Evolutionary conservation across 352 stramenopile species (phyloP).

Genomic region (Stephanocyclus meneghinianus): DNA sequence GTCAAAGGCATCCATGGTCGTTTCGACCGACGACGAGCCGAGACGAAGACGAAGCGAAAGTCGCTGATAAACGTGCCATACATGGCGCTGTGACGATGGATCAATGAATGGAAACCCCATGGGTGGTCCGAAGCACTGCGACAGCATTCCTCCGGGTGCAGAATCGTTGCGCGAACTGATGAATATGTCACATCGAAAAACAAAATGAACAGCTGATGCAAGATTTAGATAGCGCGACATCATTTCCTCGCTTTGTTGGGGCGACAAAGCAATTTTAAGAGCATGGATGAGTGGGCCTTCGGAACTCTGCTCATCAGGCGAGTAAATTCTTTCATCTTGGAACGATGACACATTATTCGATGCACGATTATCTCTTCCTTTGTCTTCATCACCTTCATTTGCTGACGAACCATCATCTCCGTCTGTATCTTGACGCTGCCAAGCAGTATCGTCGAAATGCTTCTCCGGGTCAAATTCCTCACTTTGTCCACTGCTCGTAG

Average conservation of each 20-base stretch:
- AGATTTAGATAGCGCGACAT: constrained; percentile 48
- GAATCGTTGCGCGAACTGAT: constrained; percentile 10
- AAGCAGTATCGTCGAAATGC: constrained; percentile 32
- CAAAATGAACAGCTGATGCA: constrained; percentile 67
- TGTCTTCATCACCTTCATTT: constrained; percentile 8
- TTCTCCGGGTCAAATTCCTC: constrained; percentile 26
- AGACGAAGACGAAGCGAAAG: constrained; percentile 66
- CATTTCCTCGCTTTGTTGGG: constrained; percentile 43
- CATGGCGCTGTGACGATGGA: constrained; percentile 30
- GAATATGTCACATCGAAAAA: constrained; percentile 60
- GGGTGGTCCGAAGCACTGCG: constrained; percentile 62
- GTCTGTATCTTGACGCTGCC: constrained; percentile 22
- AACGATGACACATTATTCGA: constrained; percentile 6
- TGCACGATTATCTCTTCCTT: constrained; percentile 19
- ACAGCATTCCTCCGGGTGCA: constrained; percentile 45
- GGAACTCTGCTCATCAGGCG: not conserved
- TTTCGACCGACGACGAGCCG: constrained; percentile 59
- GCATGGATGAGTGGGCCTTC: constrained; percentile 30
- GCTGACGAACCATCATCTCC: constrained; percentile 16
- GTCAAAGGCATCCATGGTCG: constrained; percentile 63
- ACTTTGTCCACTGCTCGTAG: constrained; percentile 9
- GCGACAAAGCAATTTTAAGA: constrained; percentile 36
- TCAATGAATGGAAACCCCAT: constrained; percentile 55
- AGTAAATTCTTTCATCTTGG: not conserved
- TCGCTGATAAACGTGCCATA: constrained; percentile 72